These are phyloP conservation scores for Candida ascalaphidarum DNA, from an alignment of 805 yeast genomes.

Conservation along the genomic window DNA sequence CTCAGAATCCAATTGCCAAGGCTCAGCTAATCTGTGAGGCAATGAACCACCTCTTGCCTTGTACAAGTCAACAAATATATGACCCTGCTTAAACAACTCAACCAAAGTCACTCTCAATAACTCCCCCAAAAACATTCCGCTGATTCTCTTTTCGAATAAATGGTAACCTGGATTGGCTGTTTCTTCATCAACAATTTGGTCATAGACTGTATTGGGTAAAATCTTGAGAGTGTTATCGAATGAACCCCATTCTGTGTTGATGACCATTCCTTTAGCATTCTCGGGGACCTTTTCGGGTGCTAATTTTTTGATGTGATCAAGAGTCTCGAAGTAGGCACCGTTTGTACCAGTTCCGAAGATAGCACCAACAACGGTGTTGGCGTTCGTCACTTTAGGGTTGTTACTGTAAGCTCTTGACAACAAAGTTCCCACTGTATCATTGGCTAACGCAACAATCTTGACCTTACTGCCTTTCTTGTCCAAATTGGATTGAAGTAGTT, in stretches of 20 bases:
- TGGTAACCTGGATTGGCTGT: constrained; percentile 85
- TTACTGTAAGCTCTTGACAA: constrained; percentile 80
- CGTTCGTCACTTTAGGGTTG: constrained; percentile 48
- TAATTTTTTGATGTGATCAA: constrained; percentile 68
- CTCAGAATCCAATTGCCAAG: constrained; percentile 76
- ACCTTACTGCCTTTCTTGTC: constrained; percentile 56
- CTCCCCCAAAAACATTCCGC: constrained; percentile 93
- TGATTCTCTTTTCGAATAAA: constrained; percentile 85
- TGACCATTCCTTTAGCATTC: constrained; percentile 58
- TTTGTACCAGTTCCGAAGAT: constrained; percentile 98
- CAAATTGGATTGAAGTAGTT: constrained; percentile 59
- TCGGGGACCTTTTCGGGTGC: constrained; percentile 27
- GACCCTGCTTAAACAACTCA: constrained; percentile 53
- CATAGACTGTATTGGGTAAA: constrained; percentile 76
- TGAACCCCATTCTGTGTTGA: constrained; percentile 98
- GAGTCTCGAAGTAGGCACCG: constrained; percentile 83
- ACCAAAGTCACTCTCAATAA: constrained; percentile 64
- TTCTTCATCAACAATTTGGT: constrained; percentile 55
- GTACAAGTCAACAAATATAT: constrained; percentile 50
- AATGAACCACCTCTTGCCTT: constrained; percentile 31
- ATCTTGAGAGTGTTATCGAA: constrained; percentile 76
- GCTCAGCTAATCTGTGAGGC: constrained; percentile 60
- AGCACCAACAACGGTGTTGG: constrained; percentile 78
- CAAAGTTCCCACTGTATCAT: constrained; percentile 93
- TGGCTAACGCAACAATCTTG: constrained; percentile 78